Conservation (phyloP, 352 stramenopile species). For the Phytophthora capsici region DNA sequence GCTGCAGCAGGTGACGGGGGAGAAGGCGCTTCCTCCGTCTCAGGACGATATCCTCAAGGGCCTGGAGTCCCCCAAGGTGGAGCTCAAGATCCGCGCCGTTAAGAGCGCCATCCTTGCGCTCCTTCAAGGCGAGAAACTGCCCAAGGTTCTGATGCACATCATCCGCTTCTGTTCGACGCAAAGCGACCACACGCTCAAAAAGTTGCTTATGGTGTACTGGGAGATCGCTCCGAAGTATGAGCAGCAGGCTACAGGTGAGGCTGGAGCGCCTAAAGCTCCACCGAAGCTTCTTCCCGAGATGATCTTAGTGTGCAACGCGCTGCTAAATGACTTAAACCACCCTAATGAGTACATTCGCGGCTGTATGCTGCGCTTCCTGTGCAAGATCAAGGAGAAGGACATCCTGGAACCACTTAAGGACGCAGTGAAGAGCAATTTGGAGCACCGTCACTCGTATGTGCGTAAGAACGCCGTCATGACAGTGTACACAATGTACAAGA, state of each 20-base stretch:
- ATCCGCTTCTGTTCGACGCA: constrained; percentile 99
- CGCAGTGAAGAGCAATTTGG: constrained; percentile 96
- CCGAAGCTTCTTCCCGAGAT: constrained; percentile 99
- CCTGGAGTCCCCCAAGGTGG: constrained; percentile 94
- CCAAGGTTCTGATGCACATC: constrained; percentile 99
- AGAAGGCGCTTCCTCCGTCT: constrained; percentile 72
- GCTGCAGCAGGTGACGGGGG: constrained; percentile 63
- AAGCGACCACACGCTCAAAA: constrained; percentile 99
- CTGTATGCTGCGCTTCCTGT: constrained; percentile 99
- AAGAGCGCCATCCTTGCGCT: constrained; percentile 98
- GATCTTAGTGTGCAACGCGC: constrained; percentile 99
- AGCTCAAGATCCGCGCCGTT: constrained; percentile 98
- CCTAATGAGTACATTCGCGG: constrained; percentile 99
- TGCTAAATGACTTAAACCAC: constrained; percentile 99
- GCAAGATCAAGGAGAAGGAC: constrained; percentile 99
- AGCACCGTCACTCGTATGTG: constrained; percentile 99
- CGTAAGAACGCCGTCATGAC: constrained; percentile 98
- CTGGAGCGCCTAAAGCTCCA: constrained; percentile 41
- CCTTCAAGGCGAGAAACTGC: constrained; percentile 98
- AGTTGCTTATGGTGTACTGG: constrained; percentile 99
- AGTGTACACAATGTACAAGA: constrained; percentile 98
- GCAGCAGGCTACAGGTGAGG: constrained; percentile 47
- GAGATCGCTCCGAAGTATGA: constrained; percentile 99
- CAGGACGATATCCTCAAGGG: constrained; percentile 98
- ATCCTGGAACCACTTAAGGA: constrained; percentile 91